These are phyloP conservation scores for Hypoxylon sp. DNA, from an alignment of 2,329 filamentous ascomycete species.

Conservation along the genomic window DNA sequence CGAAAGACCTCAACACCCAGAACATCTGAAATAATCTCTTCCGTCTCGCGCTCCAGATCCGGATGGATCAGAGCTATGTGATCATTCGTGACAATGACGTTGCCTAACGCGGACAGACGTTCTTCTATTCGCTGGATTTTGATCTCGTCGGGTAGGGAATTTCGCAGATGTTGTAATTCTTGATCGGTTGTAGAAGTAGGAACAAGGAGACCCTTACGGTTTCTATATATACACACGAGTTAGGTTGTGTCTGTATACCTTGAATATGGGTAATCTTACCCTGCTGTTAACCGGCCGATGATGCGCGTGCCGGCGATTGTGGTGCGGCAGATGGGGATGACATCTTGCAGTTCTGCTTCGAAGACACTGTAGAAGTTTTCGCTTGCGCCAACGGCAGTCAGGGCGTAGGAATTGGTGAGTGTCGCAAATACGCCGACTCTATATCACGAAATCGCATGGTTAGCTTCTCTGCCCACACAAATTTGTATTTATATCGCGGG, in stretches of 20 bases:
- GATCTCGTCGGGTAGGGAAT: slow-evolving; percentile 90
- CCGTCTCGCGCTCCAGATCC: slow-evolving; percentile 96
- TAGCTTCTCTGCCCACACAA: slow-evolving; percentile 19
- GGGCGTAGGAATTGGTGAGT: slow-evolving; percentile 96
- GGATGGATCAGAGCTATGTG: slow-evolving; percentile 97
- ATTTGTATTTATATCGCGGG: slow-evolving; percentile 36
- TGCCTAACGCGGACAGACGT: slow-evolving; percentile 92
- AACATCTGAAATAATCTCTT: slow-evolving; percentile 98
- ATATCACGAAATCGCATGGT: slow-evolving; percentile 37
- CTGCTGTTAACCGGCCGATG: slow-evolving; percentile 93
- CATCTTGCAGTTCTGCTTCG: slow-evolving; percentile 96
- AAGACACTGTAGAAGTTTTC: slow-evolving; percentile 99
- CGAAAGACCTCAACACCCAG: slow-evolving; percentile 90
- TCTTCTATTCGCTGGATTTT: slow-evolving; percentile 99
- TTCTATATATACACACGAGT: slow-evolving; percentile 66
- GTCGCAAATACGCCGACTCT: slow-evolving; percentile 98
- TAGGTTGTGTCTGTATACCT: slow-evolving; percentile 18
- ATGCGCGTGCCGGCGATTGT: slow-evolving; percentile 98
- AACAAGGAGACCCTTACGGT: slow-evolving; percentile 96
- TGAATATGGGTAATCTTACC: slow-evolving; percentile 66
- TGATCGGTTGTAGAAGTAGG: slow-evolving; percentile 97
- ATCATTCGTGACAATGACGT: slow-evolving; percentile 97
- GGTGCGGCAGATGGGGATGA: slow-evolving; percentile 96
- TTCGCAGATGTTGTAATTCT: slow-evolving; percentile 96
- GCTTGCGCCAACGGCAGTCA: slow-evolving; percentile 93